These are phyloP conservation scores for Tricholoma matsutake DNA, from an alignment of 768 basidiomycete species.

Conservation along the genomic window DNA sequence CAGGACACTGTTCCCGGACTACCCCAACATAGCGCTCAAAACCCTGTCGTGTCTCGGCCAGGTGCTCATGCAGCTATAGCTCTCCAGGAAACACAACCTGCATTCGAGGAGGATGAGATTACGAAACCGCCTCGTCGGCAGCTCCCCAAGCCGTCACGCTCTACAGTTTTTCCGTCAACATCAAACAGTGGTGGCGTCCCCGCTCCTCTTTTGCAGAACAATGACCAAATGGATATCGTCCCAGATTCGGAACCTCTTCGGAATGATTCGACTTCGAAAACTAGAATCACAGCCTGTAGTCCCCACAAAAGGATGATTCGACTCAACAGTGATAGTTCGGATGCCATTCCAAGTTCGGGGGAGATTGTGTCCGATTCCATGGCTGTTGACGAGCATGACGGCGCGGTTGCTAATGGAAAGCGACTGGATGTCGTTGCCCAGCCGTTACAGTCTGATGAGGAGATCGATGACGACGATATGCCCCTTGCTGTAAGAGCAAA, in stretches of 20 bases:
- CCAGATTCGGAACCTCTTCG: slow-evolving; percentile 62
- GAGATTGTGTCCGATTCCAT: slow-evolving; percentile 26
- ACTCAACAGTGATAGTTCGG: slow-evolving; percentile 2
- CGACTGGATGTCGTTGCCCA: not conserved
- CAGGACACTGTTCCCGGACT: slow-evolving; percentile 1
- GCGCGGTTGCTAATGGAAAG: not conserved
- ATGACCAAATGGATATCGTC: slow-evolving; percentile 45
- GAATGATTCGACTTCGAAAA: not conserved
- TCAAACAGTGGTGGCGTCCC: slow-evolving; percentile 6
- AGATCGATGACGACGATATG: slow-evolving; percentile 37
- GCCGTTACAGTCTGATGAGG: slow-evolving; percentile 6
- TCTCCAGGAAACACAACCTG: slow-evolving; percentile 22
- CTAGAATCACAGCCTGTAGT: not conserved
- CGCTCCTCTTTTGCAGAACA: not conserved
- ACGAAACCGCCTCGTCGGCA: slow-evolving; percentile 7
- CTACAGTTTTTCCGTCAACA: not conserved
- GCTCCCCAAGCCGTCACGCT: not conserved
- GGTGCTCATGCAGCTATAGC: not conserved
- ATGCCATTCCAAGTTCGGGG: slow-evolving; percentile 7
- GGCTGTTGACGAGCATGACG: slow-evolving; percentile 22
- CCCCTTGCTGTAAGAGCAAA: slow-evolving; percentile 38
- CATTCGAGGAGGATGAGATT: slow-evolving; percentile 10
- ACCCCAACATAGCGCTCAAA: not conserved
- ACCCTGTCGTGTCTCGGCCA: not conserved
- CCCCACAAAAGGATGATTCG: not conserved